phyloP scores from a whole-genome alignment of 2,329 filamentous ascomycete genomes.

The Penicillium sclerotigenum region DNA sequence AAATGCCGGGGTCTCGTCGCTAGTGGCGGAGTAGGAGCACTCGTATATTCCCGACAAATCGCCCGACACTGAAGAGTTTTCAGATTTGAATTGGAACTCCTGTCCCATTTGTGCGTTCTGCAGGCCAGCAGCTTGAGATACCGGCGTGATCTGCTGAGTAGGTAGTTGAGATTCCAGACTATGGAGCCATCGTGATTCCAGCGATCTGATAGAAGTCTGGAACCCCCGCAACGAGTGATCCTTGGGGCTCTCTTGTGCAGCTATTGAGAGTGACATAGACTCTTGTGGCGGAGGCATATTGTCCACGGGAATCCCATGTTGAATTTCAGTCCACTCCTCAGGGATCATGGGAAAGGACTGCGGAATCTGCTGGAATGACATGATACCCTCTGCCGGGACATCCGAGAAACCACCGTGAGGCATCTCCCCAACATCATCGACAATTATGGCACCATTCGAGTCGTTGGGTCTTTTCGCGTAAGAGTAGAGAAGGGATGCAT shows the following conservation, averaged over 20 bases:
- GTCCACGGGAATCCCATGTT: constrained; percentile 15
- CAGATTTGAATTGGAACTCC: constrained; percentile 38
- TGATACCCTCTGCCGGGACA: constrained; percentile 28
- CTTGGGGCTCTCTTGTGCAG: constrained; percentile 24
- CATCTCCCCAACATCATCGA: constrained; percentile 36
- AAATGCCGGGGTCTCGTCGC: constrained; percentile 30
- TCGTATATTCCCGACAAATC: constrained; percentile 36
- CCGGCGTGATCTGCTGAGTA: constrained; percentile 27
- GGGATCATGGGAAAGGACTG: constrained; percentile 30
- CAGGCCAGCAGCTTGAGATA: constrained; percentile 20
- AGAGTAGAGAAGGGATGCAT: constrained; percentile 32
- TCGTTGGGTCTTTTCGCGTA: constrained; percentile 31
- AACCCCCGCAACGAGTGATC: constrained; percentile 22
- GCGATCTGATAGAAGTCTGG: constrained; percentile 28
- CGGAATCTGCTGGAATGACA: constrained; percentile 32
- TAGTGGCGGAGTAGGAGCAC: constrained; percentile 32
- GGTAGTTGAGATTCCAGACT: constrained; percentile 35
- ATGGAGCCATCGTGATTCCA: constrained; percentile 36
- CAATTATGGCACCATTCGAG: constrained; percentile 33
- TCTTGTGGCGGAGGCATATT: constrained; percentile 15
- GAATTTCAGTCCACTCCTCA: constrained; percentile 29
- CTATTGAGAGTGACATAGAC: constrained; percentile 17
- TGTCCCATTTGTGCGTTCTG: constrained; percentile 19
- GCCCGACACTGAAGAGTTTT: constrained; percentile 38
- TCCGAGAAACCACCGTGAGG: constrained; percentile 30